Conservation (phyloP, 2,329 filamentous ascomycete species). For the Juglanconis oblonga region DNA sequence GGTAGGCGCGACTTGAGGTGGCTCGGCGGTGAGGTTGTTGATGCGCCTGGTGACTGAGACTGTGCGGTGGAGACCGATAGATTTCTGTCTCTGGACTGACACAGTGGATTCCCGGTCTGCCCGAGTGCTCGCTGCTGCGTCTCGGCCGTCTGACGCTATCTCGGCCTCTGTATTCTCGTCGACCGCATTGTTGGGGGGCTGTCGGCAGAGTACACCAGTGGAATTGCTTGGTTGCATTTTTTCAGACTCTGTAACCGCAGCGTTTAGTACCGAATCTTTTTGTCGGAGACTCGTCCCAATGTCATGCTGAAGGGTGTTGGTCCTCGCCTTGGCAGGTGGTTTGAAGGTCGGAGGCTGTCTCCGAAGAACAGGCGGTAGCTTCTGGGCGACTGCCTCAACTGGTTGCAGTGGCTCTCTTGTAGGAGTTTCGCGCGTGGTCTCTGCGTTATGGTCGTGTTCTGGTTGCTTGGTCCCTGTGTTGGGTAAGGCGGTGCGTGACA, state of each 20-base stretch:
- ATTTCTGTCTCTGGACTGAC: not conserved
- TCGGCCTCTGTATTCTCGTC: not conserved
- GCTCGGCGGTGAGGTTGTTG: slow-evolving; percentile 7
- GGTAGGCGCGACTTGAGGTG: not conserved
- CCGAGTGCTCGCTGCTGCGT: not conserved
- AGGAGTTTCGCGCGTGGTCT: not conserved
- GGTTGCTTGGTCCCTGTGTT: not conserved
- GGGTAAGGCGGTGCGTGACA: not conserved
- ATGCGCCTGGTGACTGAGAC: not conserved
- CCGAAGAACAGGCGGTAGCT: not conserved
- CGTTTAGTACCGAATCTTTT: not conserved
- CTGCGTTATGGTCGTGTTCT: not conserved
- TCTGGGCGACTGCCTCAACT: not conserved
- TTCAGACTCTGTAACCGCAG: not conserved
- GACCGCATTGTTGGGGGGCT: not conserved
- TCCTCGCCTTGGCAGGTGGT: not conserved
- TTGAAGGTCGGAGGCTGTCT: not conserved
- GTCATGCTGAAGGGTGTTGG: not conserved
- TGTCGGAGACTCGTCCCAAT: not conserved
- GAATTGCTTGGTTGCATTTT: not conserved
- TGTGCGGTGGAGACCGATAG: slow-evolving; percentile 2
- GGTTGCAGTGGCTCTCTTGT: not conserved
- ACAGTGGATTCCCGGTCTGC: not conserved
- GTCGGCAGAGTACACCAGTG: too few species aligned
- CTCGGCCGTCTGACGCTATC: not conserved